phyloP scores from a whole-genome alignment of 2,329 filamentous ascomycete species.

The Cercospora canescens region DNA sequence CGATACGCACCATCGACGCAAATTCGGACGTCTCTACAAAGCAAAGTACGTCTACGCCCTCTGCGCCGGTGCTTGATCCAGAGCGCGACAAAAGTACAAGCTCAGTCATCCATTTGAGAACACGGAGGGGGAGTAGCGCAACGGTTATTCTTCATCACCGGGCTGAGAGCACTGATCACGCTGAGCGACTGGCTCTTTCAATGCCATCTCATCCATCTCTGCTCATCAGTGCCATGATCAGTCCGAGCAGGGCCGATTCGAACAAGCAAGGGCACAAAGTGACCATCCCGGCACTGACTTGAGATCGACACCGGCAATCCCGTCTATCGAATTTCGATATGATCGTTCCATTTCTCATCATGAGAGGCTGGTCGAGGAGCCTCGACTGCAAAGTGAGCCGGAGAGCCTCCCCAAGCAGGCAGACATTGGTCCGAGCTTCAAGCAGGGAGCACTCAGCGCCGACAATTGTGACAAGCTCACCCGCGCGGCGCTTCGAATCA shows the following conservation, averaged over 20 bases:
- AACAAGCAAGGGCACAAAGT: no score
- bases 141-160: no score
- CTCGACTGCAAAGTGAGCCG: neutral
- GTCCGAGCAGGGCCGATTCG: no score
- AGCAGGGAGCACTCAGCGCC: neutral
- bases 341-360: neutral
- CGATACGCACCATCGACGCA: neutral
- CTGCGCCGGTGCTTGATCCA: no score
- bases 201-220: no score
- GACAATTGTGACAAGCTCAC: neutral
- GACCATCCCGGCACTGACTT: no score
- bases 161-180: no score
- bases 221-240: no score
- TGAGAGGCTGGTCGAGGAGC: neutral
- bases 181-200: no score
- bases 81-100: neutral
- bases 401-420: neutral
- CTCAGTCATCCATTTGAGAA: neutral
- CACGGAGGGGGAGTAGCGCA: neutral
- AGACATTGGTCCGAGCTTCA: neutral
- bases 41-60: no score
- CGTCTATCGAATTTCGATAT: no score
- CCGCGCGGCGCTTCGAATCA: neutral
- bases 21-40: neutral
- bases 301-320: no score